Conservation (phyloP, 306 rosid genomes). For the Malus domestica region ASM211411v1 NC_041793.1:8828001-8828500, state of each 20-base stretch:
- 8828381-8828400: conserved; percentile 61
- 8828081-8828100: background rate
- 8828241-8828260: conserved; percentile 10
- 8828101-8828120: background rate
- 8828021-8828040: too few species aligned
- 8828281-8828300: conserved; percentile 86
- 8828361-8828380: conserved; percentile 84
- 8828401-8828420: conserved; percentile 6
- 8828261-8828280: conserved; percentile 51
- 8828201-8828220: background rate
- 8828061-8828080: background rate
- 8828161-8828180: background rate
- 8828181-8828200: background rate
- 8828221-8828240: background rate
- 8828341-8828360: conserved; percentile 88
- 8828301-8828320: conserved; percentile 88
- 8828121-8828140: background rate
- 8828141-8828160: background rate
- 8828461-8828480: conserved; percentile 96
- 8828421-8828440: conserved; percentile 11
- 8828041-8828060: background rate
- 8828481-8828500: conserved; percentile 99
- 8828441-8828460: conserved; percentile 30
- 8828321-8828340: conserved; percentile 96
- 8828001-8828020: too few species aligned